phyloP scores from a whole-genome alignment of 805 yeast genomes.

The Spencermartinsiella europaea region DNA sequence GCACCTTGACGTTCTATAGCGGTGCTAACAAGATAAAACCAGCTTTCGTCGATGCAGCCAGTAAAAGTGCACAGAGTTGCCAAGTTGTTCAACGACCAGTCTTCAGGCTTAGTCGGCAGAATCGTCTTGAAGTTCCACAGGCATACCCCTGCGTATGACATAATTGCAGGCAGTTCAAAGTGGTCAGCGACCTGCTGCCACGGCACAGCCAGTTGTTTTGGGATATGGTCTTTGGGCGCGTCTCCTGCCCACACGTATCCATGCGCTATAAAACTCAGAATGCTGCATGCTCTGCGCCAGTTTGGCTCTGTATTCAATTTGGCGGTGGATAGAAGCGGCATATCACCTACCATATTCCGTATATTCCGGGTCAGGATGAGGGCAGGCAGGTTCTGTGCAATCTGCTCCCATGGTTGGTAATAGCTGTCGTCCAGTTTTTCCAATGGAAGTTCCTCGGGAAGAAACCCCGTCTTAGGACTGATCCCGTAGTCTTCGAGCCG shows the following conservation, averaged over 20 bases:
- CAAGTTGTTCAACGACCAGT: conserved; percentile 58
- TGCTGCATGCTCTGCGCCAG: conserved; percentile 72
- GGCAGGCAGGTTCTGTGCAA: conserved; percentile 65
- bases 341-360: conserved; percentile 54
- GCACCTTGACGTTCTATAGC: conserved; percentile 84
- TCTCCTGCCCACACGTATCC: conserved; percentile 83
- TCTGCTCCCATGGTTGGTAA: conserved; percentile 71
- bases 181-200: conserved; percentile 51
- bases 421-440: conserved; percentile 53
- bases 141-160: conserved; percentile 81
- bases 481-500: conserved; percentile 61
- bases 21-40: conserved; percentile 89
- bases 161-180: conserved; percentile 76
- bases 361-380: conserved; percentile 61
- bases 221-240: conserved; percentile 56
- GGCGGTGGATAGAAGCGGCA: conserved; percentile 53
- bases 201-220: conserved; percentile 66
- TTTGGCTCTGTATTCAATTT: conserved; percentile 44
- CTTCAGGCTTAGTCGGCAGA: conserved; percentile 40
- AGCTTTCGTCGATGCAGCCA: conserved; percentile 84
- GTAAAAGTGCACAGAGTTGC: conserved; percentile 82
- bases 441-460: conserved; percentile 67
- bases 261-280: conserved; percentile 75
- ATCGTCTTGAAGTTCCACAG: conserved; percentile 81
- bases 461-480: conserved; percentile 67